Evolutionary conservation across 108 stramenopile genomes (phyloP), one percentile per base, ranked within the genome.

Genomic region (Epipyxis sp.): DNA sequence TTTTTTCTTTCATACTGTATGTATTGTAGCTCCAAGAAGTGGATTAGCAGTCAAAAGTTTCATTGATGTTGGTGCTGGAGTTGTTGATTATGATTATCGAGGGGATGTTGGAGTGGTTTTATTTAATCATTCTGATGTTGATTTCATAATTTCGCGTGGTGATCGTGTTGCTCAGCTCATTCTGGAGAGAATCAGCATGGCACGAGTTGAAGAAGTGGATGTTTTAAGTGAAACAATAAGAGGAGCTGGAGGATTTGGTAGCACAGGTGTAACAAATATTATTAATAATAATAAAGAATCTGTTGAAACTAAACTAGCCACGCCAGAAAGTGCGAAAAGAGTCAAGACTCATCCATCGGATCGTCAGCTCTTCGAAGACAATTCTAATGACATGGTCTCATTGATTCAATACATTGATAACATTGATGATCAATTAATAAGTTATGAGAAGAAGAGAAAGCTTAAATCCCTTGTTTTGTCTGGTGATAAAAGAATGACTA

Each of bases 141-240:
- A 65, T 32, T 74, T 74, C 71, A 3, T 6, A 6, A 57, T 74
- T 39, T 13, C 6, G 32, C 76, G 78, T 32, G 98, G 98, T n/a
- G 98, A 99, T 84, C 91, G 98, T 30, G 92, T 99, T 69, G 98
- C 98, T 1, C 98, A 99, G 84, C 87, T 99, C n/a, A 93, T 99
- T 69, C 80, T 99, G 46, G 98, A 99, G 82, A 76, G 90, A 58
- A 91, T 99, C 69, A 83, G 81, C 81, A 92, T 96, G 92, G 92
- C 87, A 0, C 78, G 81, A 0, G 86, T 93, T 10, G 85, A 85
- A 50, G 88, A 91, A 78, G 94, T 95, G 25, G 87, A 94, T 46
- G 94, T 91, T 43, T 69, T 97, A 41, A 82, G 84, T 59, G 93
- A 88, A 25, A 93, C 93, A 0, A 86, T 67, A 3, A 88, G 95